A percentile compares a stretch with the other conserved stretches of the same genome.
Evolutionary conservation across 495 filamentous ascomycete genomes (phyloP).

Genomic region (Astrothelium subdiscretum): DNA sequence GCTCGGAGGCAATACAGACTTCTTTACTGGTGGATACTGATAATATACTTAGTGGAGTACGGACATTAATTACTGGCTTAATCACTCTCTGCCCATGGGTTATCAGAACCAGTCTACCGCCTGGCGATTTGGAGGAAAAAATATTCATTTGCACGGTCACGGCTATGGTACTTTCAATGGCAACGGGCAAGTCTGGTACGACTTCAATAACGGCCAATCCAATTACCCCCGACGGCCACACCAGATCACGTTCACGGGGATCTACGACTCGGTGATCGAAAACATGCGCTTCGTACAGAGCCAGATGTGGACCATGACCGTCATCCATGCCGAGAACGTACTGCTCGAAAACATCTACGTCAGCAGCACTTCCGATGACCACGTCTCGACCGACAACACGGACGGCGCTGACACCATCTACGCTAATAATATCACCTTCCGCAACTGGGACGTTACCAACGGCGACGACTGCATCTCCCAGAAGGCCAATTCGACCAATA

Average conservation of each 20-base stretch:
- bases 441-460: conserved; percentile 15
- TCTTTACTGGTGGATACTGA: background rate
- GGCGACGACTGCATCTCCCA: conserved; percentile 20
- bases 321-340: conserved; percentile 29
- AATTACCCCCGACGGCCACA: conserved; percentile 38
- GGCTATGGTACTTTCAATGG: conserved; percentile 36
- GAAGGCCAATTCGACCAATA: conserved; percentile 20
- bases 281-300: conserved; percentile 30
- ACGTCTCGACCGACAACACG: conserved; percentile 1
- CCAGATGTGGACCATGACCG: conserved; percentile 37
- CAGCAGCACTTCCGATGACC: conserved; percentile 23
- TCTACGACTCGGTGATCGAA: conserved; percentile 27
- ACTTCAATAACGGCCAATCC: conserved; percentile 24
- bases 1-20: background rate
- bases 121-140: conserved; percentile 35
- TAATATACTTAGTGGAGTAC: conserved; percentile 24
- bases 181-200: conserved; percentile 39
- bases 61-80: conserved; percentile 36
- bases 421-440: conserved; percentile 13
- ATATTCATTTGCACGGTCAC: conserved; percentile 29
- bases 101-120: conserved; percentile 40
- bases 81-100: conserved; percentile 31
- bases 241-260: conserved; percentile 30
- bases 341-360: conserved; percentile 34
- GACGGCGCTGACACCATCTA: conserved; percentile 8